Evolutionary conservation across 1,139 yeast species (phyloP).

Genomic region (Sugiyamaella pinicola): DNA sequence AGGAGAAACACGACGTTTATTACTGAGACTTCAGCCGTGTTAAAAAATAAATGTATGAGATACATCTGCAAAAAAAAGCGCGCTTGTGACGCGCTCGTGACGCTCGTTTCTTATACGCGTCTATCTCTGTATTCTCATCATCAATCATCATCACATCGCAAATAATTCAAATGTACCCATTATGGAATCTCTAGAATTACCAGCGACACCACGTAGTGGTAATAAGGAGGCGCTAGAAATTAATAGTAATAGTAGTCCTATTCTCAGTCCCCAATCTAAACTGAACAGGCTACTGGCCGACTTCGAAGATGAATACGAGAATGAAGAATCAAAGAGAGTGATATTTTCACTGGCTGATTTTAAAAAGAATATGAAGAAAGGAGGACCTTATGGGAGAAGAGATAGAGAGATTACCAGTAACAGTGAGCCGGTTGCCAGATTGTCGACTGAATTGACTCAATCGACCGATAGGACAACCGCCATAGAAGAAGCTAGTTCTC

Average conservation of each 20-base stretch:
- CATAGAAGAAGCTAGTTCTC: background rate
- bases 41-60: no score
- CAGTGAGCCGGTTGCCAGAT: no score
- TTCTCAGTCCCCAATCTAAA: slow-evolving; percentile 10
- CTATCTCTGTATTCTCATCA: background rate
- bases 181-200: background rate
- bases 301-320: slow-evolving; percentile 12
- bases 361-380: slow-evolving; percentile 9
- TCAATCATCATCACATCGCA: background rate
- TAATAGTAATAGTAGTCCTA: slow-evolving; percentile 7
- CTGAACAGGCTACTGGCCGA: slow-evolving; percentile 10
- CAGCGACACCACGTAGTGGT: slow-evolving; percentile 1
- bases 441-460: background rate
- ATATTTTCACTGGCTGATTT: slow-evolving; percentile 12
- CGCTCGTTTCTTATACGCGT: background rate
- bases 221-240: background rate
- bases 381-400: background rate
- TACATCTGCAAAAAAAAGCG: no score
- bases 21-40: no score
- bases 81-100: background rate
- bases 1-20: no score
- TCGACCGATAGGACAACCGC: background rate
- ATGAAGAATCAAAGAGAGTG: background rate
- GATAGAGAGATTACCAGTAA: background rate
- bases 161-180: no score